A percentile compares a stretch with the other conserved stretches of the same genome.
Evolutionary conservation across 2,329 filamentous ascomycete species (phyloP).

Genomic region (Gyromitra esculenta): DNA sequence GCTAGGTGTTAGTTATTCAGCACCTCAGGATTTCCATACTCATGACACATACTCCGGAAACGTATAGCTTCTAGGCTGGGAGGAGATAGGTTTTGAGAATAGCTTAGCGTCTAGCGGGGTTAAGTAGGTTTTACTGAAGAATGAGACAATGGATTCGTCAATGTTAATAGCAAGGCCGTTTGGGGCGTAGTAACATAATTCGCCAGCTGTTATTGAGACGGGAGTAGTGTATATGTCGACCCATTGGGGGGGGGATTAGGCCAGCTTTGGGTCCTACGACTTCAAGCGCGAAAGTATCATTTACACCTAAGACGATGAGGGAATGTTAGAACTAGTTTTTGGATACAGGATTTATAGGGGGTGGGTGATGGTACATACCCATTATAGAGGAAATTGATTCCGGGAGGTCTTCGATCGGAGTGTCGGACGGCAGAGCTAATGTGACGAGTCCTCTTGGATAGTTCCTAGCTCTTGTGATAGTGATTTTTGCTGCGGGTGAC

Average conservation of each 20-base stretch:
- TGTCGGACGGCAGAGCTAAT: neutral
- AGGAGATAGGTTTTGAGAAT: neutral
- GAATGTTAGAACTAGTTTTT: neutral
- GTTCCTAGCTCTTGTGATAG: neutral
- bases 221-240: neutral
- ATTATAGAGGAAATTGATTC: neutral
- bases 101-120: neutral
- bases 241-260: neutral
- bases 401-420: neutral
- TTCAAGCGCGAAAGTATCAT: neutral
- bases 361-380: neutral
- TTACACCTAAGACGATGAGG: neutral
- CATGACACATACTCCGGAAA: neutral
- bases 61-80: neutral
- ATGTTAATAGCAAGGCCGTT: neutral
- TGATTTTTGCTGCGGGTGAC: neutral
- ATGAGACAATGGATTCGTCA: neutral
- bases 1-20: too few species aligned
- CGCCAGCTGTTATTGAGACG: neutral
- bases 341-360: neutral
- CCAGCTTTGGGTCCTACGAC: neutral
- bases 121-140: neutral
- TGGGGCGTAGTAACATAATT: neutral
- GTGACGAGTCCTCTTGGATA: neutral
- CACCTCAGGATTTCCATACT: too few species aligned